Evolutionary conservation across 805 yeast genomes (phyloP), one percentile per base, ranked within the genome.

Genomic region (Kluyveromyces nonfermentans): DNA sequence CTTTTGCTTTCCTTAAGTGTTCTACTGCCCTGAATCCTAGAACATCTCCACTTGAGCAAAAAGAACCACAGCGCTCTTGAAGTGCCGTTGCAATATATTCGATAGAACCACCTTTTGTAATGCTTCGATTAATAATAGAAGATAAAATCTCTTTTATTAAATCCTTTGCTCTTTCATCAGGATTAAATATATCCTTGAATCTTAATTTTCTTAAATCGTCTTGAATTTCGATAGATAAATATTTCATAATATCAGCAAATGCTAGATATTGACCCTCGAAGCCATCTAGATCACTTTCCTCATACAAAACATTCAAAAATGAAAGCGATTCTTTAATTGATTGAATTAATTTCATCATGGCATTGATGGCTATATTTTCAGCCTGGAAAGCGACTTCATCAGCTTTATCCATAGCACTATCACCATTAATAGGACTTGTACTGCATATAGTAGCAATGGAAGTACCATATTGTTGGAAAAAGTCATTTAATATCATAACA

Each of bases 1-100:
- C 84, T 55, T 82, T 84, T 1, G 97, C 97, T 54, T 82, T 80
- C 45, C 90, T 84, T 54, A 93, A 70, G 60, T 84, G 88, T 61
- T 93, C 98, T 53, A 88, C 80, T 0, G 97, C 97, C 63, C 90
- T 84, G 71, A 89, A 93, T 12, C 93, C 85, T 47, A 88, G 73
- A 21, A 93, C 96, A 63, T 93, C 98, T 51, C 84, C 86, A 14
- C 95, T 78, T 0, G 97, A 86, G 57, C 97, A 93, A 64, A 88
- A 93, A 0, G 95, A 80, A 1, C 95, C 95, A 69, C 98, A 93
- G 47, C 90, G 80, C 43, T 86, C 94, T 63, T 93, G 96, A 41
- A 93, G 68, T 1, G 89, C 79, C 31, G 81, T 79, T 1, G 97
- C 95, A 41, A 90, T 85, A 45, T 82, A 71, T 59, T 90, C 97